phyloP scores from a whole-genome alignment of 2,329 filamentous ascomycete species.

The Fusarium globosum region DNA sequence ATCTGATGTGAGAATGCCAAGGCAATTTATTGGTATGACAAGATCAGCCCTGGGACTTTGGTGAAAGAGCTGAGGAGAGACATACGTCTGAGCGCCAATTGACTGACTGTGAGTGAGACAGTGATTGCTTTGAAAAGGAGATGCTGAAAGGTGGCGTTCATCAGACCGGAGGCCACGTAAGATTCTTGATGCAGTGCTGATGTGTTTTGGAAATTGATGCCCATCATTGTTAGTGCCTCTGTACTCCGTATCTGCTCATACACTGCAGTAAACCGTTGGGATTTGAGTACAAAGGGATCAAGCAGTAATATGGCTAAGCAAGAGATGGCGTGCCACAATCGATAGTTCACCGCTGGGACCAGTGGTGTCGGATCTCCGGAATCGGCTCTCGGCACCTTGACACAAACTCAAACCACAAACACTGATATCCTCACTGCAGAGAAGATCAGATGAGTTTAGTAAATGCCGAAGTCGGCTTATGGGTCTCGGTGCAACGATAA shows the following conservation, averaged over 20 bases:
- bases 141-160: background rate
- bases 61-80: background rate
- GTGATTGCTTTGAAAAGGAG: background rate
- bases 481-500: background rate
- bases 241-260: too few relatives aligned
- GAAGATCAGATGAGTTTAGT: too few relatives aligned
- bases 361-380: background rate
- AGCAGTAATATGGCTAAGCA: background rate
- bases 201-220: background rate
- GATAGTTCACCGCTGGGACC: background rate
- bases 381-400: background rate
- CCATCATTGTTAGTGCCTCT: background rate
- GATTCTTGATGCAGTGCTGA: background rate
- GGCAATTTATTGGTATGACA: background rate
- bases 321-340: background rate
- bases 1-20: slow-evolving; percentile 22
- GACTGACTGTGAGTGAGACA: background rate
- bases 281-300: background rate
- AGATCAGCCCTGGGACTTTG: background rate
- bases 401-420: background rate
- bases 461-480: background rate
- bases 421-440: too few relatives aligned
- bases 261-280: background rate
- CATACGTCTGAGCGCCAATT: background rate
- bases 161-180: background rate